Evolutionary conservation across 2,329 filamentous ascomycete genomes (phyloP).

Genomic region (Apiospora hydei): DNA sequence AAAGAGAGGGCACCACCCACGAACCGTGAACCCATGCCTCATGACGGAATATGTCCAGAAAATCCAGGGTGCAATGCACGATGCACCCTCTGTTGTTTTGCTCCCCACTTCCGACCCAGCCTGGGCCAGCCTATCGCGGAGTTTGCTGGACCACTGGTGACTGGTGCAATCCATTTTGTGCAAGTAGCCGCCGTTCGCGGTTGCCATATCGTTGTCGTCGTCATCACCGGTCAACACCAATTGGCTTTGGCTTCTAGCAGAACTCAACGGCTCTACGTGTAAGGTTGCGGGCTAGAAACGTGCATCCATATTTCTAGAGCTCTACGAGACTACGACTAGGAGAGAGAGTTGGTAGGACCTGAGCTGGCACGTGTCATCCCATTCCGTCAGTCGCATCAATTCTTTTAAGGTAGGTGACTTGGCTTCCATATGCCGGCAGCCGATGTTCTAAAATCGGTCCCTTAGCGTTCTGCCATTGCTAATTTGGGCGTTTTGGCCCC

Average conservation of each 20-base stretch:
- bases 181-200: conserved; percentile 2
- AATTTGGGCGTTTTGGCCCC: conserved; percentile 9
- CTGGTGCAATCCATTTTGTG: conserved; percentile 4
- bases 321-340: too few species aligned
- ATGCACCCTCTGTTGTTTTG: conserved; percentile 8
- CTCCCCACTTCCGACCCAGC: background rate
- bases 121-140: background rate
- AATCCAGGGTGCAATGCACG: conserved; percentile 5
- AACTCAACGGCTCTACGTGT: background rate
- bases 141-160: background rate
- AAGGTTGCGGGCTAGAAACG: background rate
- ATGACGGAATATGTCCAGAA: conserved; percentile 11
- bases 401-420: conserved; percentile 6
- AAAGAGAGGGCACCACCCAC: background rate
- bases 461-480: conserved; percentile 5
- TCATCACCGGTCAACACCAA: background rate
- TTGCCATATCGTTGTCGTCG: background rate
- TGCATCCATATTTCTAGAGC: conserved; percentile 1
- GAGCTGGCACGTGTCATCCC: conserved; percentile 9
- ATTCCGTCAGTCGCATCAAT: background rate
- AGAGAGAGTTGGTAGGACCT: background rate
- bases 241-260: background rate
- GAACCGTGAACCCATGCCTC: background rate
- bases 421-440: conserved; percentile 15
- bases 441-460: conserved; percentile 15